Evolutionary conservation across 345 rosid genomes (phyloP).

Genomic region (Aquilaria sinensis): DNA sequence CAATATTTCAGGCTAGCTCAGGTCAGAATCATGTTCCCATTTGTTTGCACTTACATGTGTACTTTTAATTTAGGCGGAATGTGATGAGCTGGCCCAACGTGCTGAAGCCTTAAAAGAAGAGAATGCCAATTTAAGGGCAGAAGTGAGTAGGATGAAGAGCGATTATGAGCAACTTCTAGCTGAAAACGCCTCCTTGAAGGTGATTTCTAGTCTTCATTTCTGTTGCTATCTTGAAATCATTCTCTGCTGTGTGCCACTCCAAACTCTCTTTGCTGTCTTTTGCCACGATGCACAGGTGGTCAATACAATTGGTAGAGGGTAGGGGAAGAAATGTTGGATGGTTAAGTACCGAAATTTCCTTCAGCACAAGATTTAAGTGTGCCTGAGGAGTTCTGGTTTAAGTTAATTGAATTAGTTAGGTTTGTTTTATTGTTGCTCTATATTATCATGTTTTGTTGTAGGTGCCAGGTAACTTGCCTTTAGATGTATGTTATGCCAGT

Average conservation of each 20-base stretch:
- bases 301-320: too few relatives aligned
- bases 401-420: too few relatives aligned
- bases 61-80: conserved; percentile 76
- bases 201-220: conserved; percentile 16
- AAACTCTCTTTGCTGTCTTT: neutral
- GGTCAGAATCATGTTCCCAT: neutral
- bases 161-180: conserved; percentile 73
- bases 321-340: too few relatives aligned
- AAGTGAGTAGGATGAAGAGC: conserved; percentile 64
- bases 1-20: conserved; percentile 1
- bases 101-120: conserved; percentile 85
- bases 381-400: too few relatives aligned
- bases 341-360: too few relatives aligned
- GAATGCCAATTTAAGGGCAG: conserved; percentile 75
- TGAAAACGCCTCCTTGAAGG: conserved; percentile 83
- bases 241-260: neutral
- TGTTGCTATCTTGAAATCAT: neutral
- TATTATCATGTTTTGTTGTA: too few relatives aligned
- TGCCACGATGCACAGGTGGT: too few relatives aligned
- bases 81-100: conserved; percentile 89
- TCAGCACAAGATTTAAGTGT: too few relatives aligned
- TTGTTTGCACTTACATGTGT: conserved; percentile 14
- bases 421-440: too few relatives aligned
- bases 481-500: too few relatives aligned
- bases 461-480: too few relatives aligned